Conservation (phyloP, 169 alveolate species). For the Cystoisospora suis region DNA sequence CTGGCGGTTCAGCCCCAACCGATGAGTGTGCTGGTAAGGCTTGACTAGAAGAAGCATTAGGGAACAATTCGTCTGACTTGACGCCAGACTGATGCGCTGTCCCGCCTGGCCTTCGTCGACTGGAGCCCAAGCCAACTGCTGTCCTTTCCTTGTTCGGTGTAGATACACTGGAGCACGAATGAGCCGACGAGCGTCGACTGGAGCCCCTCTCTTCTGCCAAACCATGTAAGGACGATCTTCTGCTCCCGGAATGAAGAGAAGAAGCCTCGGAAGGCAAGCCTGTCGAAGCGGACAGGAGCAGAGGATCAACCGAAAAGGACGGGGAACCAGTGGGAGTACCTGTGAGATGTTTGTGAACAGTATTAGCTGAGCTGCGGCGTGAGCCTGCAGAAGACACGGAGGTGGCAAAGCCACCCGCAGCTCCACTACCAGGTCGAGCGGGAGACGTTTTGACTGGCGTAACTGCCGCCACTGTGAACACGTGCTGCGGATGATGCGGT, state of each 20-base stretch:
- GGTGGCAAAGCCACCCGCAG: neutral
- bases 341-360: too few relatives aligned
- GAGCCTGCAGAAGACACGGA: too few relatives aligned
- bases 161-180: too few relatives aligned
- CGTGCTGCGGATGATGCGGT: neutral
- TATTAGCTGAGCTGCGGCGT: too few relatives aligned
- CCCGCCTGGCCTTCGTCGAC: too few relatives aligned
- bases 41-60: too few relatives aligned
- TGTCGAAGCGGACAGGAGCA: neutral
- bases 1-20: neutral
- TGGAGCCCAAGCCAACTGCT: too few relatives aligned
- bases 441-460: neutral
- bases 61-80: too few relatives aligned
- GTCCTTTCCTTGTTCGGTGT: too few relatives aligned
- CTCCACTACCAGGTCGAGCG: neutral
- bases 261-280: conserved; percentile 27
- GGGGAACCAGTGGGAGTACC: too few relatives aligned
- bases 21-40: too few relatives aligned
- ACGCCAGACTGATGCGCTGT: too few relatives aligned
- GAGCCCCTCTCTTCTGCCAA: neutral
- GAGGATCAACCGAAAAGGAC: neutral
- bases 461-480: neutral
- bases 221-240: neutral
- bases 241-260: neutral
- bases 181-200: conserved; percentile 25